Evolutionary conservation across 2,329 filamentous ascomycete genomes (phyloP).

Genomic region (Apiospora marii): DNA sequence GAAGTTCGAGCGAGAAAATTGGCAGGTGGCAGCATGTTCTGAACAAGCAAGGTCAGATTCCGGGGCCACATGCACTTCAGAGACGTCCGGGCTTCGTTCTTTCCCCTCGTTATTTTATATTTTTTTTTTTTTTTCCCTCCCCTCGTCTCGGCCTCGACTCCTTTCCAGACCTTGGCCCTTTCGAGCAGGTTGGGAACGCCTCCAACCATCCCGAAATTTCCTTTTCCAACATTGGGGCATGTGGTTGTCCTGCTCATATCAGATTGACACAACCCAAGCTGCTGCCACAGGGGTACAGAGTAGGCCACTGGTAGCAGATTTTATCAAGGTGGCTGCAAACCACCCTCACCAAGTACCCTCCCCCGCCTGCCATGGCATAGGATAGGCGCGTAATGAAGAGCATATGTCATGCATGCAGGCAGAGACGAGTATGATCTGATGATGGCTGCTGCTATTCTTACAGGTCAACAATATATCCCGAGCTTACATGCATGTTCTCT

Average conservation of each 20-base stretch:
- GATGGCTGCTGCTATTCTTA: neutral
- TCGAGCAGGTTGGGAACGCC: conserved; percentile 10
- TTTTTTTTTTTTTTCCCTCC: neutral
- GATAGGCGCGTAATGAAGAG: conserved; percentile 1
- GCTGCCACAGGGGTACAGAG: conserved; percentile 4
- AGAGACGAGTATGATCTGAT: neutral
- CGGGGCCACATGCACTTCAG: conserved; percentile 3
- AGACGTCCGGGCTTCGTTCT: conserved; percentile 3
- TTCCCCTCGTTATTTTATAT: neutral
- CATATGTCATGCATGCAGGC: neutral
- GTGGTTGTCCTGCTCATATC: conserved; percentile 5
- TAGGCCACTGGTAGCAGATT: neutral
- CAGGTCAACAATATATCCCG: neutral
- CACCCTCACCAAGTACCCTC: neutral
- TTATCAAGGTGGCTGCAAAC: conserved; percentile 7
- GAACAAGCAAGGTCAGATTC: conserved; percentile 14
- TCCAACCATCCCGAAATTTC: conserved; percentile 20
- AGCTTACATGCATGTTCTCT: neutral
- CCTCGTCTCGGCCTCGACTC: neutral
- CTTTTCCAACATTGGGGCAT: conserved; percentile 3
- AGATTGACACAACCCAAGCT: neutral
- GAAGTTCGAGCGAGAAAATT: neutral
- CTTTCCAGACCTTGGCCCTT: neutral
- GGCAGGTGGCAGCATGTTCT: neutral
- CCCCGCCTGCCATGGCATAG: neutral